Base-by-base conservation (phyloP, 495 filamentous ascomycete species). In the Penicillium nucicola region DNA sequence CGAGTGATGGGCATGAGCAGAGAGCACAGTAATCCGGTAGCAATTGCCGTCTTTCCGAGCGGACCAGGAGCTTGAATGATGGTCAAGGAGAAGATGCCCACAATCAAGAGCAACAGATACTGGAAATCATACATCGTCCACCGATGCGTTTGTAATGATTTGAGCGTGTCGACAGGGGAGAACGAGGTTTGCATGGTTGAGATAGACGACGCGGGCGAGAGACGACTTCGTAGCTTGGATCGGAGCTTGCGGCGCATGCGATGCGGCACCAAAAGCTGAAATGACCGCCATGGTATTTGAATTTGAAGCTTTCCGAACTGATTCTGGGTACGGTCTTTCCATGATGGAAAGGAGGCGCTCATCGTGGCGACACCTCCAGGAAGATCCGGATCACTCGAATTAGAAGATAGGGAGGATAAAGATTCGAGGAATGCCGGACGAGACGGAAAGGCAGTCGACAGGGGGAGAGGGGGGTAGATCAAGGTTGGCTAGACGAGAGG, bases 71-170 rank as follows among this genome's bases (percentile, higher is more conserved):
- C 72, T 58, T 89, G 85, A 45, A 90, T 87, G 53, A 96, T 81
- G 54, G 75, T 88, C 31, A 96, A 75, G 25, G 86, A 88, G 70
- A 95, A 96, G 52, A 93, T 81, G 57, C 80, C 83, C 38, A 90
- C 64, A 25, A 85, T 80, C 38, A 87, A 75, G 25, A 93, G 64
- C 19, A 92, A 66, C 17, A 92, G 60, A 61, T 97, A 91, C 65
- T 96, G 92, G 43, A 84, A 81, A 71, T 97, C 92, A 68, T 90
- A 90, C 50, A 84, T 69, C 3, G 85, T 87, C 92, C 92, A 97
- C 45, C 78, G 82, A 62, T 92, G 86, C 39, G 77, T 73, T 46
- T 85, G 83, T 41, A 97, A 74, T 14, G 84, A 78, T 20, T 79
- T 77, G 40, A 96, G 68, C 5, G 88, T 89, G 61, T 90, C 87